Evolutionary conservation across 2,329 filamentous ascomycete genomes (phyloP), one percentile per base, ranked within the genome.

Genomic region (Dryadomyces sulphureus): DNA sequence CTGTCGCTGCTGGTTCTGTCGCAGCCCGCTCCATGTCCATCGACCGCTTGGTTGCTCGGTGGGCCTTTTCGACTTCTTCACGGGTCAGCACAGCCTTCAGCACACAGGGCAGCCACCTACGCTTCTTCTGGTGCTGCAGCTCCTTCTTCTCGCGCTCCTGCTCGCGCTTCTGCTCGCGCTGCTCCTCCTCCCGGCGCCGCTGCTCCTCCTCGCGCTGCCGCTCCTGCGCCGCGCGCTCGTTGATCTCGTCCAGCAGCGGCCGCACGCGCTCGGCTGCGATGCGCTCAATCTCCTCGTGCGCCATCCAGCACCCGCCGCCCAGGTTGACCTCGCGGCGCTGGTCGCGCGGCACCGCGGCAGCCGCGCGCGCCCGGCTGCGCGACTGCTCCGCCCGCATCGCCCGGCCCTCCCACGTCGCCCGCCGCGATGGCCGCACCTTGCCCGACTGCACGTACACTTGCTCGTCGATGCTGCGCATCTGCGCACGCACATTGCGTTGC

Each of bases 161-260:
- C n/a, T n/a, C n/a, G 16, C 7, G 7, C 17, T 36, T 36, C 11
- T 19, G 34, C 17, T 36, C 34, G n/a, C 17, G 11, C 12, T 86
- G 78, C 50, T 77, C 68, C 49, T 87, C 81, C 17, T 73, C 71
- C 11, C 75, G n/a, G n/a, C n/a, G n/a, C n/a, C n/a, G n/a, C n/a
- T n/a, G 62, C 52, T 79, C 75, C 41, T 79, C 69, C 49, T 83
- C 72, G 49, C 79, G 72, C 42, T 81, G 84, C 35, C 76, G 70
- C 58, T 87, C 80, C 50, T 71, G 70, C 56, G 88, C 82, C 0
- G 84, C 84, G 57, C 80, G 84, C 44, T 84, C 79, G 45, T 81
- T 79, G 50, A 95, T 92, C 52, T 93, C 84, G 53, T 94, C 81
- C 6, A 95, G 61, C 0, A 92, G 78, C 5, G 89, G 89, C 59